Base-by-base conservation (phyloP, 1,284 basidiomycete genomes). In the Malassezia sympodialis region DNA sequence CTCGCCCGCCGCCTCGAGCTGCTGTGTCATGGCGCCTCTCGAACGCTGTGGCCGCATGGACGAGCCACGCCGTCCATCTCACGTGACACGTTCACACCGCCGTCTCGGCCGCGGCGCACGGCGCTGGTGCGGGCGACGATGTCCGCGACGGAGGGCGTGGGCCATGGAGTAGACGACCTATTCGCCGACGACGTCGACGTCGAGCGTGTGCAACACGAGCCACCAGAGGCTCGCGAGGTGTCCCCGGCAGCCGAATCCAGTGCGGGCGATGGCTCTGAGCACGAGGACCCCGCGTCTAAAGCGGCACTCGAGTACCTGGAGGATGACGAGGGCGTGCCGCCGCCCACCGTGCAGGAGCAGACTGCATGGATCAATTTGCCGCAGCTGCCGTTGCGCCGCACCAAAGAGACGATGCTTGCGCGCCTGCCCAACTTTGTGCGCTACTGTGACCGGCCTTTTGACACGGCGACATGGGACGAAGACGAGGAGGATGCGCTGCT, bases 311-410 rank as follows among this genome's bases (percentile, higher is more conserved):
- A 66, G 43, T 68, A 68, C 56, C 58, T 44, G 14, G 57, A 68
- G 30, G 67, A 68, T 30, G 66, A 63, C 21, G 63, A 62, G 4
- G 58, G 60, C 17, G 44, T 34, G 35, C 75, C 78, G 8, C 74
- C 76, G 10, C 77, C 80, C 49, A 58, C 79, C 76, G 32, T 83
- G 82, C 45, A 82, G 82, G 62, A 84, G 85, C 75, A 82, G 81
- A 73, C 65, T 0, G 69, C 69, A 12, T 61, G 64, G 39, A 42
- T 71, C 34, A 44, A 59, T 15, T 51, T 71, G 12, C 64, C 69
- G 3, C 64, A 69, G 32, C 42, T 65, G 27, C 66, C 69, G 4
- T 58, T 71, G 24, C 62, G 69, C 7, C 57, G 63, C n/a, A 68
- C 66, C n/a, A 69, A 69, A 40, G 60, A 64, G 39, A 68, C 70